These are phyloP conservation scores for Poa annua DNA, from an alignment of 176 grass and related monocot genomes.

Conservation along the genomic window DNA sequence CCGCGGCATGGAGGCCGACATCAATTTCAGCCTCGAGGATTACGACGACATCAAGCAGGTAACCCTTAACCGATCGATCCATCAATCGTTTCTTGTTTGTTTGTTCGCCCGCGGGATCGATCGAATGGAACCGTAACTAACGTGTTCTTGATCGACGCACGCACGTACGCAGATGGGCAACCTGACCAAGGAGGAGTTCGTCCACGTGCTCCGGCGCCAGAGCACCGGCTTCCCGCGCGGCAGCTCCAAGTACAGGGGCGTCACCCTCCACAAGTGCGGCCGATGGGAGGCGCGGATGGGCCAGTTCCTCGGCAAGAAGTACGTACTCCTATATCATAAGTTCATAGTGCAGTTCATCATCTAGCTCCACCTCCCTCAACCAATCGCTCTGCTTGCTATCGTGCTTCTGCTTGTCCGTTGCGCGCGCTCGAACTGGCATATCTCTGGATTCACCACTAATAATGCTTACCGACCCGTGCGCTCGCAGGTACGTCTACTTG, in stretches of 20 bases:
- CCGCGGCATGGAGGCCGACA: constrained; percentile 88
- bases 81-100: background rate
- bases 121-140: background rate
- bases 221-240: constrained; percentile 90
- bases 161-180: constrained; percentile 88
- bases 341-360: background rate
- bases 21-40: constrained; percentile 92
- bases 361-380: background rate
- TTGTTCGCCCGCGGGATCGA: too few species aligned
- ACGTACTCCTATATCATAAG: background rate
- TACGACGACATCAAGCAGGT: constrained; percentile 88
- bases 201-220: constrained; percentile 90
- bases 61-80: background rate
- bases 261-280: constrained; percentile 97
- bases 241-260: constrained; percentile 94
- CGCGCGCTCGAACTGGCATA: background rate
- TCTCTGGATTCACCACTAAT: constrained; percentile 19
- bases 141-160: background rate
- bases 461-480: background rate
- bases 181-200: constrained; percentile 98
- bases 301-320: constrained; percentile 98
- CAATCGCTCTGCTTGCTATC: background rate
- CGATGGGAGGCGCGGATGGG: constrained; percentile 98
- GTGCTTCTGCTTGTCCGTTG: too few species aligned
- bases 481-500: constrained; percentile 83